A percentile compares a stretch with the other conserved stretches of the same genome.
Evolutionary conservation across 352 stramenopile genomes (phyloP).

Genomic region (Elongisporangium senticosum): DNA sequence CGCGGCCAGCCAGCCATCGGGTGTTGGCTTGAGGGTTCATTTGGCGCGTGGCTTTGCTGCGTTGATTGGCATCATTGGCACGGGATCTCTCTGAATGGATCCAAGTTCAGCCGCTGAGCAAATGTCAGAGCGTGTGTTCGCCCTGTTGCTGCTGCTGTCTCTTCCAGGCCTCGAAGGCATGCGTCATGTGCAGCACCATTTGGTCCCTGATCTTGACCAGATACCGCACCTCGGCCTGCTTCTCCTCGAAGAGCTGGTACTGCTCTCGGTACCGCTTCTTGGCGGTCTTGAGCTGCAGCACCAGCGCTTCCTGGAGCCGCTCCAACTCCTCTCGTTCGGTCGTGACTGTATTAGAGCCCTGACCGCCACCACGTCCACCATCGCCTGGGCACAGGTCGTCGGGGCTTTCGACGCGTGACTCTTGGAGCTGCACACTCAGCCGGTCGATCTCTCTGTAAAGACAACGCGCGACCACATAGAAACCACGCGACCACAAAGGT

Average conservation of each 20-base stretch:
- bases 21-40: background rate
- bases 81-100: background rate
- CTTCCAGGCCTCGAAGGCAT: constrained; percentile 48
- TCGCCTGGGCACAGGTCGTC: background rate
- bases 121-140: background rate
- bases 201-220: constrained; percentile 55
- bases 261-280: constrained; percentile 50
- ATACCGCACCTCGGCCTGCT: constrained; percentile 47
- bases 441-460: constrained; percentile 38
- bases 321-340: constrained; percentile 4
- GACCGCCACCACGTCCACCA: background rate
- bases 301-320: constrained; percentile 6
- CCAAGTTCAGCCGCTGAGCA: background rate
- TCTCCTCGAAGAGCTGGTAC: constrained; percentile 47
- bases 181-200: constrained; percentile 51
- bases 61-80: background rate
- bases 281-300: constrained; percentile 48
- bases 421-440: constrained; percentile 33
- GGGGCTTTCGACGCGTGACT: constrained; percentile 9
- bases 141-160: constrained; percentile 12
- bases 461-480: constrained; percentile 4
- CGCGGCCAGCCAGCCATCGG: background rate
- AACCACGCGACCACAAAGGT: constrained; percentile 5
- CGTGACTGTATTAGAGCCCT: background rate
- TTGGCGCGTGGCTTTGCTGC: constrained; percentile 2